phyloP scores from a whole-genome alignment of 257 asterid genomes.

The Nicotiana sylvestris region DNA sequence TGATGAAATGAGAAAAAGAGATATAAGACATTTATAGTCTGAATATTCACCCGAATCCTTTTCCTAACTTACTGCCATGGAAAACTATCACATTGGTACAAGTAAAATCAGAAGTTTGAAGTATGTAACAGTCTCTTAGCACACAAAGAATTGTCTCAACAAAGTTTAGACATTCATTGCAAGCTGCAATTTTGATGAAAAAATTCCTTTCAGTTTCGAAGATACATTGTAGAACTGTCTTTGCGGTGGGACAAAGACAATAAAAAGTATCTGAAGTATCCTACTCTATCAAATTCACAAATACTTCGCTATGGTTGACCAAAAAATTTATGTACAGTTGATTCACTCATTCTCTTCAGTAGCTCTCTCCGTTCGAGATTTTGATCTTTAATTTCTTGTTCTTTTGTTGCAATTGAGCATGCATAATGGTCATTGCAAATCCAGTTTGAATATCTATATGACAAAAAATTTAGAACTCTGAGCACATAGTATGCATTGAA shows the following conservation, averaged over 20 bases:
- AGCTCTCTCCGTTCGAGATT: constrained; percentile 11
- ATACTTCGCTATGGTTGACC: constrained; percentile 13
- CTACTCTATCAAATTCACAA: constrained; percentile 10
- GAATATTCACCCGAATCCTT: not conserved
- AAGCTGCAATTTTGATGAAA: constrained; percentile 11
- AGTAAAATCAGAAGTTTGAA: not conserved
- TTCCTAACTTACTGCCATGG: not conserved
- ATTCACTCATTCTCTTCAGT: constrained; percentile 20
- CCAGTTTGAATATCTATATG: constrained; percentile 23
- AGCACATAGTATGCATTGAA: constrained; percentile 14
- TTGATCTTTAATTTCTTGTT: constrained; percentile 15
- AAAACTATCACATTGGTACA: not conserved
- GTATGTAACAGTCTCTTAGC: not conserved
- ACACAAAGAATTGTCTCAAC: not conserved
- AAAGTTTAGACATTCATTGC: not conserved
- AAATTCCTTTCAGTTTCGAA: not conserved
- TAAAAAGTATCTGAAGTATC: not conserved
- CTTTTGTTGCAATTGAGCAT: constrained; percentile 6
- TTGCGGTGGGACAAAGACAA: constrained; percentile 5
- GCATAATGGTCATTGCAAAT: constrained; percentile 13
- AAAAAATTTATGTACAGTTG: constrained; percentile 31
- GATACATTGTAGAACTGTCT: not conserved
- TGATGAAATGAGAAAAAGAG: not conserved
- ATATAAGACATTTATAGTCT: not conserved
- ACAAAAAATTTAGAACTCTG: constrained; percentile 19